These are phyloP conservation scores for Russula griseocarnosa DNA, from an alignment of 768 basidiomycete genomes.

Conservation along the genomic window DNA sequence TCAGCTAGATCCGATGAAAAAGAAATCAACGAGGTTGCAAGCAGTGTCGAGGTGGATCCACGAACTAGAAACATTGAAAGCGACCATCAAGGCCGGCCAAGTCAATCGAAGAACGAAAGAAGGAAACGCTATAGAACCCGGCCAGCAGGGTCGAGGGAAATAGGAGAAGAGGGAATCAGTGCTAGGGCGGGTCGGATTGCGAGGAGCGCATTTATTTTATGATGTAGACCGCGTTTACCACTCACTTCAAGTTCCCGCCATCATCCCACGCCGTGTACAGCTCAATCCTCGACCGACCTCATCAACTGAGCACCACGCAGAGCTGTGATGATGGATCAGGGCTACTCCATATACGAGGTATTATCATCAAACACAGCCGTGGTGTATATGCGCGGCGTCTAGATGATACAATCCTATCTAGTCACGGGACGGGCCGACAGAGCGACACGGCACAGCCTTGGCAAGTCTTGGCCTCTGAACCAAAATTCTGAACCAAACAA, in stretches of 20 bases:
- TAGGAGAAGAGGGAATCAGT: neutral
- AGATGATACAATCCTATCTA: neutral
- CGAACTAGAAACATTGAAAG: constrained; percentile 43
- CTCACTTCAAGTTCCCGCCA: neutral
- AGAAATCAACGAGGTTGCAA: neutral
- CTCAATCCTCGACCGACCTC: neutral
- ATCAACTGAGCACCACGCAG: neutral
- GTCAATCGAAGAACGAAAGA: neutral
- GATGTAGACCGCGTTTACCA: neutral
- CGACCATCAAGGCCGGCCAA: constrained; percentile 46
- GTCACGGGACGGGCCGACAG: neutral
- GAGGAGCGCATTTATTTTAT: neutral
- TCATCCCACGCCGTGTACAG: neutral
- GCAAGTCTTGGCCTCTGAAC: no score
- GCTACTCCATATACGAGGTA: neutral
- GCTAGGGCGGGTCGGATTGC: neutral
- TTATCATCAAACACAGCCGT: no score
- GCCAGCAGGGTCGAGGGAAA: constrained; percentile 17
- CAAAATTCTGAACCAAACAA: neutral
- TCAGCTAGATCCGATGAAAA: constrained; percentile 42
- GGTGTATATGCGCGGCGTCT: no score
- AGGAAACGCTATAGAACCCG: constrained; percentile 4
- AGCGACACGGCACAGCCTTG: constrained; percentile 1
- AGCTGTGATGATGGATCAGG: neutral
- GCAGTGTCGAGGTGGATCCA: constrained; percentile 1